A percentile compares a stretch with the other conserved stretches of the same genome.
phyloP scores from a whole-genome alignment of 208 protist genomes.

The Endotrypanum monterogeii region DNA sequence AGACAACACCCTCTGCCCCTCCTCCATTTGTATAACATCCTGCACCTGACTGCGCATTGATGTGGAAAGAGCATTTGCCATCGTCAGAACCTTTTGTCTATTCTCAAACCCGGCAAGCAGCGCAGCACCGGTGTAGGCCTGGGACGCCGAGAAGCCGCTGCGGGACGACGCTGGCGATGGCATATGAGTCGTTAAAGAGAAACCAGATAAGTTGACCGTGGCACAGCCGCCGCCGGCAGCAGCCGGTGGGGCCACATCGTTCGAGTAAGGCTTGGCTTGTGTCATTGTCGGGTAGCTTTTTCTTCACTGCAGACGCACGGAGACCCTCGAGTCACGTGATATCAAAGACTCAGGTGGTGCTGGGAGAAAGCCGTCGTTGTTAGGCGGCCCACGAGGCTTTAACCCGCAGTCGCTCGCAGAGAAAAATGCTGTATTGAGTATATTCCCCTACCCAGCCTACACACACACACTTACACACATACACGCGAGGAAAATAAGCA shows the following conservation, averaged over 20 bases:
- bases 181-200: neutral
- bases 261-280: neutral
- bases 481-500: neutral
- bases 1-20: slow-evolving; percentile 33
- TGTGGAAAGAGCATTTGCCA: slow-evolving; percentile 28
- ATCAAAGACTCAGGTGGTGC: neutral
- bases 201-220: neutral
- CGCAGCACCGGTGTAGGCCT: slow-evolving; percentile 21
- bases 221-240: neutral
- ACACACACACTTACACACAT: too few relatives aligned
- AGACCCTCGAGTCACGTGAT: neutral
- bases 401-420: neutral
- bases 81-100: slow-evolving; percentile 35
- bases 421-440: neutral
- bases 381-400: neutral
- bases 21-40: slow-evolving; percentile 46
- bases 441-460: neutral
- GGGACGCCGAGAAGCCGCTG: neutral
- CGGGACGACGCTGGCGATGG: neutral
- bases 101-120: slow-evolving; percentile 34
- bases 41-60: slow-evolving; percentile 41
- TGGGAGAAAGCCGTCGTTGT: neutral
- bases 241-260: neutral
- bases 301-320: neutral
- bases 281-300: neutral